Evolutionary conservation across 2,329 filamentous ascomycete species (phyloP), one percentile per base, ranked within the genome.

Genomic region (Capronia epimyces): DNA sequence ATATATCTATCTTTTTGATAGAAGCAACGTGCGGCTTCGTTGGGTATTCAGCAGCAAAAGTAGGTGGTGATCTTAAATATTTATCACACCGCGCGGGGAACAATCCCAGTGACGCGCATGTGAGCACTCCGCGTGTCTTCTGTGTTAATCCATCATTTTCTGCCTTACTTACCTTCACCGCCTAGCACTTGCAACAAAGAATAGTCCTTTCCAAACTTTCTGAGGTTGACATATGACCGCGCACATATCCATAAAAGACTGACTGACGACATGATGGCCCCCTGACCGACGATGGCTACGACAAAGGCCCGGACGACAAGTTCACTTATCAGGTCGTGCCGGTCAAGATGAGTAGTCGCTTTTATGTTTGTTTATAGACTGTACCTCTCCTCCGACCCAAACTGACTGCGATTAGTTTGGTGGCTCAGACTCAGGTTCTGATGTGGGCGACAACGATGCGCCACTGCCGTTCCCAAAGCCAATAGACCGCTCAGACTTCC

Each of bases 391-490:
- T 18, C 16, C 20, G 8, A 43, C 16, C 10, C n/a, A 36, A 43
- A 43, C 43, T 49, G 15, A 54, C 12, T 20, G 8, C 10, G 13
- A 12, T 8, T 48, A 57, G 55, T 57, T 57, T 45, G 43, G 55
- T 4, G 49, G 39, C 32, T 56, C 54, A 36, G 54, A 54, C 39
- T 70, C 70, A 43, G 71, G 74, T 48, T 72, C 69, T 55, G 75
- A 74, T 34, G 64, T 64, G 52, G 73, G n/a, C n/a, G n/a, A 81
- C 62, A 81, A 87, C 62, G 81, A 85, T 62, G 76, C 72, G 57
- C 82, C 83, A 16, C 82, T 97, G 3, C 93, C 93, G 10, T 97
- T 95, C 71, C 93, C 93, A 1, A 78, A 83, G 32, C 89, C 90
- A 2, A 81, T 98, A 13, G 81, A 87, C 1, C 86, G 93, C 51